These are phyloP conservation scores for Salix exigua DNA, from an alignment of 345 rosid species.

Conservation along the genomic window DNA sequence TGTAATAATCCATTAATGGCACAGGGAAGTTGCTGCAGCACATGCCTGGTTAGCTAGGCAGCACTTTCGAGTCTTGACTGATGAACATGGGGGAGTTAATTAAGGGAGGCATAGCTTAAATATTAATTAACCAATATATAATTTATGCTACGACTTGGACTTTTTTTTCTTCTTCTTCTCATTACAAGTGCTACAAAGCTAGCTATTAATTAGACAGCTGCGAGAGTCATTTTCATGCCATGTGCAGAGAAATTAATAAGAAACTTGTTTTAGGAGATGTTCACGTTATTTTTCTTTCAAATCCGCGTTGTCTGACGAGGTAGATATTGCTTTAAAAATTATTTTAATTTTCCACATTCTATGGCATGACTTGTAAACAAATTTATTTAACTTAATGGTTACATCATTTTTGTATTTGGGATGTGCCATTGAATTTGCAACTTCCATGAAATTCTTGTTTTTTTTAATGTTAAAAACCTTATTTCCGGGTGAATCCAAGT, in stretches of 20 bases:
- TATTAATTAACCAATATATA: background rate
- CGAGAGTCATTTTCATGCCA: conserved; percentile 17
- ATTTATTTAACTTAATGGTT: too few species aligned
- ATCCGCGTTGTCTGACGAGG: conserved; percentile 1
- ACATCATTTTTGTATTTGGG: too few species aligned
- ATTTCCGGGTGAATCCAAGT: too few species aligned
- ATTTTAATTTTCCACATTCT: too few species aligned
- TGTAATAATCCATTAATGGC: background rate
- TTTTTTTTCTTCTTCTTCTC: too few species aligned
- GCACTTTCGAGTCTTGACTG: background rate
- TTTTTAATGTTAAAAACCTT: too few species aligned
- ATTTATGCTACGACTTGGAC: background rate
- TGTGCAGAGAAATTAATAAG: background rate
- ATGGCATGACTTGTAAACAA: too few species aligned
- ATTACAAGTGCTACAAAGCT: background rate
- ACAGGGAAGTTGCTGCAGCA: background rate
- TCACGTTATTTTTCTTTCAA: background rate
- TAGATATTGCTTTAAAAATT: background rate
- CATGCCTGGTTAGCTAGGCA: conserved; percentile 1
- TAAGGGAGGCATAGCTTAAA: conserved; percentile 1
- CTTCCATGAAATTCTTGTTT: background rate
- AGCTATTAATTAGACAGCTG: background rate
- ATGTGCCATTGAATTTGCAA: background rate
- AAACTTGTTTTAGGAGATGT: background rate
- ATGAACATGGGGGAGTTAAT: background rate